Evolutionary conservation across 345 rosid species (phyloP), one percentile per base, ranked within the genome.

Genomic region (Melaleuca quinquenervia): DNA sequence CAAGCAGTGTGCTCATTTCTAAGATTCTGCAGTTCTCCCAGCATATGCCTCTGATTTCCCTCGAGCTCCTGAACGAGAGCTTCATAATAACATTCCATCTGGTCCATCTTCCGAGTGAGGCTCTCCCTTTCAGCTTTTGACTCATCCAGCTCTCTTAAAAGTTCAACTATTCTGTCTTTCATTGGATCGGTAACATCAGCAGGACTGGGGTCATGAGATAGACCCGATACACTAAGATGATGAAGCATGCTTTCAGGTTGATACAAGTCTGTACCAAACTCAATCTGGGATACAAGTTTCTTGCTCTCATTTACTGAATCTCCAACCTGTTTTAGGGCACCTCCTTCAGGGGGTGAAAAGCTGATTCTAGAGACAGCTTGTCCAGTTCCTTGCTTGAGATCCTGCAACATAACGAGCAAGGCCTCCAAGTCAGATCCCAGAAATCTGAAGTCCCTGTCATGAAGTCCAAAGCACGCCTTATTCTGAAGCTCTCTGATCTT

Each of bases 51-150:
- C 89, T 97, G 99, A 88, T 94, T 95, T 90, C 95, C 99, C 95
- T 96, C 99, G 53, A 97, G 98, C 93, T 97, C 99, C 91, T 95
- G 98, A 82, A 97, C 92, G 56, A 97, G 93, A 55, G 96, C 95
- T 91, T 97, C 98, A 82, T 97, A 97, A 88, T 97, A 96, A 87
- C 98, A 94, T 89, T 97, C 99, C 99, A 97, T 97, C 95, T 97
- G 95, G 87, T 91, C 95, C 98, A 96, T 96, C 93, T 97, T 97
- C 93, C 93, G 95, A 53, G 94, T 90, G 87, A 97, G 96, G 92
- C 92, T 93, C 89, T 92, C 98, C 85, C 90, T 90, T 91, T 96
- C 98, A 87, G 94, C 91, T 92, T 96, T 96, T 83, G 98, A 94
- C 84, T 94, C 98, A 85, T 95, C 98, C 92, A 97, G 89, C 86